Base-by-base conservation (phyloP, 2,329 filamentous ascomycete genomes). In the Penicillium sp. region DNA sequence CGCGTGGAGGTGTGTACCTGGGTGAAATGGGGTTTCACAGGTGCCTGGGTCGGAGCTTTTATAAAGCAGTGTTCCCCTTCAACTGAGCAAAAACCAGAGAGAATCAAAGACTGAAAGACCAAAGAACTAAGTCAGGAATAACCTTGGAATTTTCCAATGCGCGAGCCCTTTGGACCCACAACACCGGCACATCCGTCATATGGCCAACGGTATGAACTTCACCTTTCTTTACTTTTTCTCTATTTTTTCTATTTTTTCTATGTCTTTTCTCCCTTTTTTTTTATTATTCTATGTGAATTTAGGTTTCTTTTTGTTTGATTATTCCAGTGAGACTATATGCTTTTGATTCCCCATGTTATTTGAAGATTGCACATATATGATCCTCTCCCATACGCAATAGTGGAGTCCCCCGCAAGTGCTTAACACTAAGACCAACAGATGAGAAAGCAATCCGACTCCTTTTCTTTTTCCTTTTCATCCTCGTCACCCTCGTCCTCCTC, bases 401-500 rank as follows among this genome's bases (percentile, higher is more conserved):
- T 52, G 50, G 50, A 48, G 50, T 16, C 44, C 44, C 52, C 52
- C 48, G 48, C 52, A 52, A 52, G 52, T 51, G 47, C 47, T 51
- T 39, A 31, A 43, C 52, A 54, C 52, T 55, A 55, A 52, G 43
- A 18, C 5, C 9, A 36, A 22, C 38, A 56, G 49, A 56, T 56
- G 54, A 43, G 39, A 45, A 62, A 57, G 51, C 50, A 58, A 29
- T 47, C 54, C 13, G 52, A 59, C 31, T 63, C 63, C 29, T 58
- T 57, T 16, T 59, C 55, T 8, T 65, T 62, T 39, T 52, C 62
- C 4, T 62, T 46, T 27, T 61, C 59, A 11, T 57, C 57, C 29
- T 63, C 59, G 13, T 61, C 60, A 46, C 55, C 61, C 27, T 64
- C 61, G 29, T 63, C 67, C 24, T 70, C 66, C 16, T 59, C 63